Evolutionary conservation across 1,284 basidiomycete genomes (phyloP), one percentile per base, ranked within the genome.

Genomic region (Sphaerobolus stellatus): DNA sequence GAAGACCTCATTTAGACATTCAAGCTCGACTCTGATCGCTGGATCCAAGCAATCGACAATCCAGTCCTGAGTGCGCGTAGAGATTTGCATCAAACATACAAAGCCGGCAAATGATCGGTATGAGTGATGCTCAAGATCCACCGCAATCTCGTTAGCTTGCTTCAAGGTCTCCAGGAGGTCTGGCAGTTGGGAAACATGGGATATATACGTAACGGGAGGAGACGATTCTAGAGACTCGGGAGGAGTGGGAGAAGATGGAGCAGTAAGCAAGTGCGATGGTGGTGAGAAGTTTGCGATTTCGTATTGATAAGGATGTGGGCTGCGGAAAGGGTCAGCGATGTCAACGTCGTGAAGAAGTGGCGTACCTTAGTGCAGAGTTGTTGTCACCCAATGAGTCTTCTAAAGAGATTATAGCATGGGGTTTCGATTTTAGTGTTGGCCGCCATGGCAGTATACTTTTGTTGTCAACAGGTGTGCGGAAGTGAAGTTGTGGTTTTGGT

Each of bases 121-220:
- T 60, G 82, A 87, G 75, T 98, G 94, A 66, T 98, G 90, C 70
- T 99, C 96, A 44, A 99, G 76, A 70, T 99, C 96, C 34, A 99
- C 80, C 1, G 96, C 96, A 50, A 99, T 86, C 69, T 97, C 94
- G 41, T 72, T 75, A n/a, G 80, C 81, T 11, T 71, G 67, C 34
- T 82, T 79, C 16, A 95, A 76, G 52, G 79, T 76, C n/a, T 80
- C 78, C 4, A 92, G 74, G 80, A 97, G 85, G 20, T 63, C 65
- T 3, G 79, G 69, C 36, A 97, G 84, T 88, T 8, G 84, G 79
- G 8, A 98, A 79, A 79, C 85, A 94, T 30, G 79, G 81, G 64
- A 92, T 87, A 2, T 88, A 82, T 1, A 84, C 89, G 1, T 81
- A 73, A 24, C 14, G n/a, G 46, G 29, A 11, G 31, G 6, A 29